Evolutionary conservation across 2,329 filamentous ascomycete species (phyloP), one percentile per base, ranked within the genome.

Genomic region (Aspergillus phoenicis): DNA sequence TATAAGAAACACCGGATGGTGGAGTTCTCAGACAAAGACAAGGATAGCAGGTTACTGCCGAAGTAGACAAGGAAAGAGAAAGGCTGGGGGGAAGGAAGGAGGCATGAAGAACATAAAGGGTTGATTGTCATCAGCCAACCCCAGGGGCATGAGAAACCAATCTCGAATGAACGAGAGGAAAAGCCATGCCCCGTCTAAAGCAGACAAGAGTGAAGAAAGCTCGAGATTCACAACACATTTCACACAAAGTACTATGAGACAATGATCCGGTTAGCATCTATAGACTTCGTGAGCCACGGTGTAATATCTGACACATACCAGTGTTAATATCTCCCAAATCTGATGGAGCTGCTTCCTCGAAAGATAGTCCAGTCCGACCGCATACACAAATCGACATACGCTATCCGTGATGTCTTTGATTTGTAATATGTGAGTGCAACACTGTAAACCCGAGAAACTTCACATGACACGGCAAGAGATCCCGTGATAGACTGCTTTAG

Each of bases 131-230:
- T 33, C 33, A 26, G 60, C 38, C 51, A 41, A 28, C 54, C 49
- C 59, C 51, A 64, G 73, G 72, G 71, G 71, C 74, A 77, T 74
- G 75, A 76, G 71, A 78, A 78, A 78, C 75, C 75, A 69, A 76
- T 75, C 73, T 70, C 71, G 71, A 71, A 67, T 53, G 56, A 65
- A 70, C 73, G 72, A 72, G 76, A 76, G 76, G 76, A 80, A 79
- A 79, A 79, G 73, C 68, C 76, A 76, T 79, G 73, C 72, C 75
- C 68, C 74, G 33, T 65, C 75, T 73, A 75, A 78, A 73, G 68
- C 70, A 71, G 66, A 66, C 65, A 62, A 67, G 60, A 52, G 53
- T 62, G 62, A 60, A 63, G 54, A 59, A 10, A 67, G 43, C 48
- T 55, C 57, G 43, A 56, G 64, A 57, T 66, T 43, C 57, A 53